Base-by-base conservation (phyloP, 106 monocot genomes). In the Acorus calamus region DNA sequence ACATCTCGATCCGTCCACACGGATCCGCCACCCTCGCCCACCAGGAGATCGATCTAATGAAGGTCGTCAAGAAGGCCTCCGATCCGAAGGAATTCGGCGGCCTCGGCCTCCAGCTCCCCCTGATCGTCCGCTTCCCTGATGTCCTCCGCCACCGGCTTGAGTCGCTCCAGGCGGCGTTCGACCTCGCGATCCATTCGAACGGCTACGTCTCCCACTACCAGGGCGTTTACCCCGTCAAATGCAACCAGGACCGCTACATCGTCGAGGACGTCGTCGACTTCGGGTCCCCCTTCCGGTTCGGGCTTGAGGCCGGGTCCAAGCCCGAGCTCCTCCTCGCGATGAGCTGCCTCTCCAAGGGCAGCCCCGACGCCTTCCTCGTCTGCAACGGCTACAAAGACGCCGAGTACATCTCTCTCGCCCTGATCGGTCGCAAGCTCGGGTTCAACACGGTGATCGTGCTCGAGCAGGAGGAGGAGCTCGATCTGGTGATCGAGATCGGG, bases 361-460 rank as follows among this genome's bases (percentile, higher is more conserved):
- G 62, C 76, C 83, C 84, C 2, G 85, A 88, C 2, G 87, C 91
- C 3, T 80, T 91, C 49, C 91, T 96, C 49, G 46, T 96, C 69
- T 96, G 96, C 84, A 96, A 96, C 61, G 96, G 96, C 55, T 96
- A 85, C 87, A 96, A 96, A 80, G 96, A 96, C 59, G 78, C 78
- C 13, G 96, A 91, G 67, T 96, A 96, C 78, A 67, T 88, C 12
- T 75, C 91, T 13, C 84, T 96, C 5, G 96, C 96, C 2, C 80
- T 96, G 44, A 73, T 77, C 45, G 90, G 76, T 0, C 69, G 96
- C 11, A 76, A 65, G 69, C 67, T 96, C 55, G 71, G 72, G 54
- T 71, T 98, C 12, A 85, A 98, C 67, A 81, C 83, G 7, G 76
- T 86, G 44, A 86, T 91, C 60, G 91, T 91, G 7, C 83, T 91